Evolutionary conservation across 192 early-diverging fungal species (phyloP), one percentile per base, ranked within the genome.

Genomic region (Coemansia pectinata): DNA sequence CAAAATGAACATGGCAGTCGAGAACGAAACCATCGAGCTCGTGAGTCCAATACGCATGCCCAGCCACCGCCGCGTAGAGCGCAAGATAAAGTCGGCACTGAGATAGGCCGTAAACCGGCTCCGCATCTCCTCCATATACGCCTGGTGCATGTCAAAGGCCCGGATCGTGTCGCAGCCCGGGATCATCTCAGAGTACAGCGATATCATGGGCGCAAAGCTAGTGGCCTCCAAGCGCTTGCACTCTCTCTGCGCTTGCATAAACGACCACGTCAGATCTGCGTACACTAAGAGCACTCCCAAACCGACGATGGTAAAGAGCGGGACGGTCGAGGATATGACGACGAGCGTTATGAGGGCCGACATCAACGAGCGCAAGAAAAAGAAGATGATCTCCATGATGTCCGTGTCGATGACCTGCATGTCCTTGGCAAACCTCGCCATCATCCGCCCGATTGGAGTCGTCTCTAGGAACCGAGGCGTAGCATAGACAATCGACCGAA

Each of bases 391-490:
- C 39, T 87, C 86, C 50, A 86, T 87, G 61, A 92, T 71, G 10
- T 84, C 83, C 36, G 86, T 88, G 78, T 97, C 94, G 62, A 94
- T 81, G 2, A 88, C 87, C 15, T 89, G 87, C 57, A 96, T 88
- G 80, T 97, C 93, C 34, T 90, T 90, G 45, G 90, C 87, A 67
- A 93, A 94, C 38, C 95, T 77, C 68, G 94, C 93, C 70, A 90
- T 87, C 41, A 93, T 92, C 15, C 91, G 85, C 17, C 94, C 94
- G 17, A 91, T 74, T 7, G 95, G 95, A 7, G 91, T 93, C 4
- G 90, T 86, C 55, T 95, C 92, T 67, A 92, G 94, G 86, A 95
- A 95, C 23, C 90, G 87, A 42, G 95, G 84, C 65, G 90, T 91
- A 6, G 92, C 90, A 27, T 85, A 79, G 12, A 89, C 63, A n/a